Evolutionary conservation across 768 basidiomycete genomes (phyloP).

Genomic region (Tylopilus rubrobrunneus): DNA sequence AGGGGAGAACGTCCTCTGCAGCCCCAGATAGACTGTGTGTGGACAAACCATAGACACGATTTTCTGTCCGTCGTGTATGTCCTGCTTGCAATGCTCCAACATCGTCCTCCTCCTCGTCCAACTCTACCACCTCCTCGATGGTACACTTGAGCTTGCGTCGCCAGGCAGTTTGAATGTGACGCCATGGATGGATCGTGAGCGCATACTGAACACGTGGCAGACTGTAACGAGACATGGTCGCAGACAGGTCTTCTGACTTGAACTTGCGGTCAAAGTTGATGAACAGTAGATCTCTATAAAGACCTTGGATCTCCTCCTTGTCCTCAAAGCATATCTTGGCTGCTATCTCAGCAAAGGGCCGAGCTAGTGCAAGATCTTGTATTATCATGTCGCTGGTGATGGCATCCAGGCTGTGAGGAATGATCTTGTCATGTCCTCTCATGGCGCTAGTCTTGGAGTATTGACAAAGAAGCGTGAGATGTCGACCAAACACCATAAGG

Average conservation of each 20-base stretch:
- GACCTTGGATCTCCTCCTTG: background rate
- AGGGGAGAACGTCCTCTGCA: too few species aligned
- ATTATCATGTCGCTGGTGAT: background rate
- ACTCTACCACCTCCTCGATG: background rate
- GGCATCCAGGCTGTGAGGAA: background rate
- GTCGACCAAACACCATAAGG: too few species aligned
- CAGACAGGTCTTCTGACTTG: background rate
- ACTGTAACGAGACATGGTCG: background rate
- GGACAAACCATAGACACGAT: too few species aligned
- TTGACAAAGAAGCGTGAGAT: background rate
- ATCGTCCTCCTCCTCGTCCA: too few species aligned
- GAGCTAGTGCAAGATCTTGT: background rate
- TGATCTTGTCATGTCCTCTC: background rate
- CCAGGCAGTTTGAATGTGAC: constrained; percentile 5
- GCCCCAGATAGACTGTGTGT: background rate
- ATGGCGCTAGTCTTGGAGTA: background rate
- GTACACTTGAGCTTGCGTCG: constrained; percentile 1
- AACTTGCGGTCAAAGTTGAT: constrained; percentile 9
- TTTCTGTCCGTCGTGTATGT: too few species aligned
- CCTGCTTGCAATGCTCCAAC: too few species aligned
- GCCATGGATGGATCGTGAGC: background rate
- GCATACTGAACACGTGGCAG: background rate
- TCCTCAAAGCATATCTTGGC: background rate
- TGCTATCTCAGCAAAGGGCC: background rate
- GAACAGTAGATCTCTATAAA: constrained; percentile 16